Base-by-base conservation (phyloP, 768 basidiomycete species). In the Hygrocybe punicea region DNA sequence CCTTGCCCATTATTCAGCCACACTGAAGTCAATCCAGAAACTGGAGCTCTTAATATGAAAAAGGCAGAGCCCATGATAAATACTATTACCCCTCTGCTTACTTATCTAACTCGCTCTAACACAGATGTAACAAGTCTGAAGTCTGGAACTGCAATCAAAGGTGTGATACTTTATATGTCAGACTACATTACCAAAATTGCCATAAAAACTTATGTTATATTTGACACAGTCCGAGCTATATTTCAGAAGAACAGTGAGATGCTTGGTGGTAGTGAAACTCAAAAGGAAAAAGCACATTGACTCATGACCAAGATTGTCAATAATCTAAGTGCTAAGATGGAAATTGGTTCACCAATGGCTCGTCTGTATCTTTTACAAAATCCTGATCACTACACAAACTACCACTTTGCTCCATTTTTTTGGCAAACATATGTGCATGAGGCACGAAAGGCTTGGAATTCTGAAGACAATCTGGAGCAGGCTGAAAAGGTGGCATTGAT, bases 81-180 rank as follows among this genome's bases (percentile, higher is more conserved):
- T 42, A 42, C 40, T 42, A 13, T 42, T 42, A 42, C 40, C 4
- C 40, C 40, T 42, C 40, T 29, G 29, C 29, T 29, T 29, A 29
- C 29, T 29, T 29, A 29, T 29, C 29, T 29, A 29, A 8, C 8
- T 29, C 29, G 29, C 8, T 29, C 29, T 8, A 29, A 29, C 29
- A 29, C 29, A 29, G 29, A 29, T 29, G 67, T 74, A 0, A 73
- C 74, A 0, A 69, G 70, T 53, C 49, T 78, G 1, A 49, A 71
- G 16, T 76, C 73, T 17, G 76, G 77, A 0, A 78, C 77, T 3
- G 64, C 71, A 1, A 66, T 79, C 1, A 76, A 77, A 50, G 67
- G 73, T 14, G 47, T 55, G 2, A 35, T 55, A 1, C 24, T 29
- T 10, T 44, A 44, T 45, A 21, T 55, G 6, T 62, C 70, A 13